These are phyloP conservation scores for Besnoitia besnoiti DNA, from an alignment of 169 alveolate species.

Conservation along the genomic window DNA sequence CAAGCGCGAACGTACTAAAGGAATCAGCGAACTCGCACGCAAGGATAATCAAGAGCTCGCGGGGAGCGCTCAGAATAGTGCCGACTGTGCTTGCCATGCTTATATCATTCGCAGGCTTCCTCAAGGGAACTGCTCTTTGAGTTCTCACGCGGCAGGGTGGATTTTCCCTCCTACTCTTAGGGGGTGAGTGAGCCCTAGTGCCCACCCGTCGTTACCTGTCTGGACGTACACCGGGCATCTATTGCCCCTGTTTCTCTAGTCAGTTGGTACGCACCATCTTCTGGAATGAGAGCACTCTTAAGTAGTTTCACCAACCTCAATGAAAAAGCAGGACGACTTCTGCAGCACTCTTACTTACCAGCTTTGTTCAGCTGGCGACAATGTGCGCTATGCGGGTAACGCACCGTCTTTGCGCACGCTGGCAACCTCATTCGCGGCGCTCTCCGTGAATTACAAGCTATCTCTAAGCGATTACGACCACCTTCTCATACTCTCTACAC, in stretches of 20 bases:
- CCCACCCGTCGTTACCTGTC: not conserved
- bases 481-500: too few relatives aligned
- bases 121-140: not conserved
- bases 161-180: not conserved
- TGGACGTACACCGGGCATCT: not conserved
- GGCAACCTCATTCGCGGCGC: too few relatives aligned
- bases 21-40: slow-evolving; percentile 70
- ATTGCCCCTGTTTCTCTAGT: not conserved
- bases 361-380: too few relatives aligned
- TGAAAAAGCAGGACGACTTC: too few relatives aligned
- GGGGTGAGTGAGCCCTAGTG: not conserved
- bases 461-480: too few relatives aligned
- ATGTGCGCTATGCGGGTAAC: too few relatives aligned
- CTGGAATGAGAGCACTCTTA: not conserved
- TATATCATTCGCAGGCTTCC: not conserved
- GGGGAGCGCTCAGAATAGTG: slow-evolving; percentile 43
- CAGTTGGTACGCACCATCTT: not conserved
- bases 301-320: too few relatives aligned
- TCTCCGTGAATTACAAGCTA: too few relatives aligned
- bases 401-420: too few relatives aligned
- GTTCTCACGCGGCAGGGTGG: not conserved
- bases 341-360: too few relatives aligned
- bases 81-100: slow-evolving; percentile 3
- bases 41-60: slow-evolving; percentile 37
- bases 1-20: slow-evolving; percentile 63